Conservation (phyloP, 192 early-diverging fungal genomes). For the Coemansia umbellata region DNA sequence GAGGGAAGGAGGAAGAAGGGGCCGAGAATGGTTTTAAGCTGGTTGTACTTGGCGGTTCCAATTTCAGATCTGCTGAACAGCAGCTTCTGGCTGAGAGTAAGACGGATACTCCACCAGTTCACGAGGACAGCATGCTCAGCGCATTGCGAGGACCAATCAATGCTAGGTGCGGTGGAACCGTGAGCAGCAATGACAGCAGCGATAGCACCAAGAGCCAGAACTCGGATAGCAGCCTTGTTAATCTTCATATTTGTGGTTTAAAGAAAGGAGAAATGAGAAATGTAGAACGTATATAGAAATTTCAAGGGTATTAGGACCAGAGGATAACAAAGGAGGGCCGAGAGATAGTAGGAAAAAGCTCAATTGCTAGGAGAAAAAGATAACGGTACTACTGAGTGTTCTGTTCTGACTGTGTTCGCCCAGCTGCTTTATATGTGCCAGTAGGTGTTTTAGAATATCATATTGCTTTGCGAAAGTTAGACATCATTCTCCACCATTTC, state of each 20-base stretch:
- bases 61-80: not conserved
- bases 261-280: not conserved
- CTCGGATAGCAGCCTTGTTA: slow-evolving; percentile 9
- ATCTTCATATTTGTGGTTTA: slow-evolving; percentile 6
- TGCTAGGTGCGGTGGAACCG: not conserved
- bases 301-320: too few relatives aligned
- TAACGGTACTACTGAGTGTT: not conserved
- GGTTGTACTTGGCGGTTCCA: not conserved
- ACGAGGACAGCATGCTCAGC: not conserved
- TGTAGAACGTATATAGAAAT: not conserved
- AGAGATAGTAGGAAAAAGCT: not conserved
- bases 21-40: not conserved
- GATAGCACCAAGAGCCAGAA: slow-evolving; percentile 5
- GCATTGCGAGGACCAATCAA: slow-evolving; percentile 12
- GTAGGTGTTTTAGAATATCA: not conserved
- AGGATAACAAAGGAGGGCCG: too few relatives aligned
- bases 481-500: too few relatives aligned
- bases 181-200: slow-evolving; percentile 11
- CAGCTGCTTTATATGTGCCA: not conserved
- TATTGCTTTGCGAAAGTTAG: not conserved
- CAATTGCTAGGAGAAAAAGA: not conserved
- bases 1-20: not conserved
- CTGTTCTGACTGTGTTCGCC: not conserved
- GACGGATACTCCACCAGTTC: slow-evolving; percentile 1
- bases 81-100: not conserved